Evolutionary conservation across 108 stramenopile species (phyloP), one percentile per base, ranked within the genome.

Genomic region (Conticribra weissflogii): DNA sequence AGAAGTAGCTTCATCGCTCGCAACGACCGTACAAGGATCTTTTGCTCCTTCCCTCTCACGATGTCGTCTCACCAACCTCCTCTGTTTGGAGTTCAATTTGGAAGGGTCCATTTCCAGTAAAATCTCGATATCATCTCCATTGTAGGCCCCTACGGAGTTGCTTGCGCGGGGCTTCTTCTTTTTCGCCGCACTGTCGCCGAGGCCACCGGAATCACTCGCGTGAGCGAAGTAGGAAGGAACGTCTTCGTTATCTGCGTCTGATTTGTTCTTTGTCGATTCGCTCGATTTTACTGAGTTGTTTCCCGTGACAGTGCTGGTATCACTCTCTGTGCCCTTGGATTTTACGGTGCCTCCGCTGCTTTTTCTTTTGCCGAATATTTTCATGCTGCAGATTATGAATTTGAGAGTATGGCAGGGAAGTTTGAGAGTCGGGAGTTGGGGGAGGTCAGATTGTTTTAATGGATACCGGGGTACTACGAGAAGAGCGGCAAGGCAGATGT

Each of bases 81-180:
- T 76, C 65, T 92, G 81, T 61, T 95, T 95, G 31, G 91, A 78
- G 68, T 92, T 95, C 75, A 91, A 82, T 30, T 82, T 71, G 8
- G 54, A 64, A 0, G 85, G 76, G 51, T 94, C 86, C 72, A 83
- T 85, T 41, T 72, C 71, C 23, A 88, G 44, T 47, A 91, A 69
- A 7, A 63, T 46, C 54, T 85, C 80, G 48, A 87, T 84, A 22
- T 89, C 84, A 17, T 84, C 74, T 22, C 83, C 81, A 60, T 89
- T 87, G 28, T 81, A 44, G 52, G 50, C 22, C 9, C 55, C 46
- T 30, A 12, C 5, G 5, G 36, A 41, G 12, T 64, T 59, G 23
- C 48, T 45, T 21, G 53, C 22, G 48, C 55, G n/a, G n/a, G n/a
- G 52, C 33, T 75, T 75, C 52, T 75, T 59, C 17, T 27, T 44